Evolutionary conservation across 2,329 filamentous ascomycete species (phyloP).

Genomic region (Colletotrichum brevisporum): DNA sequence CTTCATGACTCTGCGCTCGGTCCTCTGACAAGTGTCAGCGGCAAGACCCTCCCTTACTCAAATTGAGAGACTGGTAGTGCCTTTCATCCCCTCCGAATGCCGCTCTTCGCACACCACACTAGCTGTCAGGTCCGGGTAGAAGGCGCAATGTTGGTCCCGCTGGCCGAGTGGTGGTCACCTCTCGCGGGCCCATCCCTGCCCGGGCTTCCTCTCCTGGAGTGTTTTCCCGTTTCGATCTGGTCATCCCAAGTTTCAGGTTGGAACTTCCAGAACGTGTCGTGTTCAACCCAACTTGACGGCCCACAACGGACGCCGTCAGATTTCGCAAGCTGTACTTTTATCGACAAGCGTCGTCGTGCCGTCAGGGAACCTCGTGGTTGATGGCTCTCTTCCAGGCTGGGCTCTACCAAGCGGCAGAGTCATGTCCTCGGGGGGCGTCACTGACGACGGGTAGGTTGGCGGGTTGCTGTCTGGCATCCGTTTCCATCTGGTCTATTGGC

Average conservation of each 20-base stretch:
- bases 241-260: conserved; percentile 39
- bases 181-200: conserved; percentile 18
- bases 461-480: not conserved
- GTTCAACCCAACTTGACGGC: conserved; percentile 35
- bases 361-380: conserved; percentile 12
- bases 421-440: conserved; percentile 3
- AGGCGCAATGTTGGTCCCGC: not conserved
- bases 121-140: conserved; percentile 22
- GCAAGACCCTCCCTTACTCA: not conserved
- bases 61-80: not conserved
- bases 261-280: conserved; percentile 36
- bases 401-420: not conserved
- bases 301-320: conserved; percentile 30
- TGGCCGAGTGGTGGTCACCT: not conserved
- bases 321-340: conserved; percentile 38
- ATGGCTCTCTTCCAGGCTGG: not conserved
- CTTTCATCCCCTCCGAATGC: not conserved
- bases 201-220: conserved; percentile 13
- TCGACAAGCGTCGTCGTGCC: conserved; percentile 28
- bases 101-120: conserved; percentile 18
- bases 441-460: conserved; percentile 17
- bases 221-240: conserved; percentile 25
- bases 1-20: conserved; percentile 19
- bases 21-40: conserved; percentile 31
- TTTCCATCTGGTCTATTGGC: not conserved